Evolutionary conservation across 1,139 yeast species (phyloP).

Genomic region (Yamadazyma oceani): DNA sequence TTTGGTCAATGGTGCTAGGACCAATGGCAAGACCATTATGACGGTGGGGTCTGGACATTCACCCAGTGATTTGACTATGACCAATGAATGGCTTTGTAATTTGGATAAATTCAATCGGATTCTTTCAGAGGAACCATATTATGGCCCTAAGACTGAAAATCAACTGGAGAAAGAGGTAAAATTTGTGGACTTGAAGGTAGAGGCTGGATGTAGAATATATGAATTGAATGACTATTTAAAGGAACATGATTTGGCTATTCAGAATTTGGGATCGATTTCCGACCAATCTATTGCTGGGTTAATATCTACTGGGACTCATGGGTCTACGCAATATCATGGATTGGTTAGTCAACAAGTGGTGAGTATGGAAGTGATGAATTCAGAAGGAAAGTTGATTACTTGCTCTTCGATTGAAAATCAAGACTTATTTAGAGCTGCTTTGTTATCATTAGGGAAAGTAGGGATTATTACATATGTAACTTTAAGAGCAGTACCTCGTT

Average conservation of each 20-base stretch:
- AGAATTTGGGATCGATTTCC: slow-evolving; percentile 89
- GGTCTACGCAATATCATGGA: slow-evolving; percentile 91
- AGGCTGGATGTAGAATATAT: slow-evolving; percentile 85
- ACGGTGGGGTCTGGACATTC: slow-evolving; percentile 95
- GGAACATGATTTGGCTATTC: slow-evolving; percentile 70
- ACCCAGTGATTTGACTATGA: slow-evolving; percentile 89
- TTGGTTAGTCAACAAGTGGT: slow-evolving; percentile 87
- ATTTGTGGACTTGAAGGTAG: slow-evolving; percentile 87
- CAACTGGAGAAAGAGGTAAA: slow-evolving; percentile 43
- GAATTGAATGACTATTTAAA: slow-evolving; percentile 72
- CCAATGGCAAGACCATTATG: slow-evolving; percentile 64
- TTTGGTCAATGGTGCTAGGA: slow-evolving; percentile 66
- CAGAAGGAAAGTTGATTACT: slow-evolving; percentile 66
- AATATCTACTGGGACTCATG: slow-evolving; percentile 95
- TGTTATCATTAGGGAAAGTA: slow-evolving; percentile 84
- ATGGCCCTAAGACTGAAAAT: slow-evolving; percentile 37
- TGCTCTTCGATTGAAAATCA: slow-evolving; percentile 71
- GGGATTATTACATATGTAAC: slow-evolving; percentile 92
- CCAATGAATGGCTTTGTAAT: slow-evolving; percentile 84
- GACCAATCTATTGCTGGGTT: slow-evolving; percentile 95
- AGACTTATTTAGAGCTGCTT: slow-evolving; percentile 79
- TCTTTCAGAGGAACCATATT: slow-evolving; percentile 38
- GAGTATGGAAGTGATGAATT: slow-evolving; percentile 67
- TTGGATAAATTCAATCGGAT: slow-evolving; percentile 71
- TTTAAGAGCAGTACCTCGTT: slow-evolving; percentile 77